A percentile compares a stretch with the other conserved stretches of the same genome.
Conservation (phyloP, 169 alveolate species). For the Plasmodium ovale region DNA sequence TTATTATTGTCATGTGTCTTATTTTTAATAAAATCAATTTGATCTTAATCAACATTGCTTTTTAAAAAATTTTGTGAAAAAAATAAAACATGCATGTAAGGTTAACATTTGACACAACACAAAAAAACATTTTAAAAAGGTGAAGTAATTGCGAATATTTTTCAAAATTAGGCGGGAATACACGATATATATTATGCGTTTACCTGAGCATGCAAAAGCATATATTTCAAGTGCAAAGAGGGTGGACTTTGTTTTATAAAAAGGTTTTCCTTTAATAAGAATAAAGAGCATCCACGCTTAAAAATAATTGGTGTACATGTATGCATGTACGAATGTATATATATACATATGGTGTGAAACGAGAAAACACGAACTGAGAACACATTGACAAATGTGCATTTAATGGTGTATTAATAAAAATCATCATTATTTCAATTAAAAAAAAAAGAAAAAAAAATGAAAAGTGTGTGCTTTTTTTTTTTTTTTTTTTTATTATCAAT, state of each 20-base stretch:
- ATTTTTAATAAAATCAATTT: conserved; percentile 1
- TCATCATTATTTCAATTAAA: neutral
- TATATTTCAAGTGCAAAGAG: too few relatives aligned
- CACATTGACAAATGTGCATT: neutral
- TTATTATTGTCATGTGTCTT: neutral
- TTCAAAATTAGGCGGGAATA: too few relatives aligned
- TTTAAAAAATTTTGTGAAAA: neutral
- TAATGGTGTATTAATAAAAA: neutral
- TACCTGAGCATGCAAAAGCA: too few relatives aligned
- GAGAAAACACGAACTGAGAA: too few relatives aligned
- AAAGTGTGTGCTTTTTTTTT: too few relatives aligned
- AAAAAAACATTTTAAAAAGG: neutral
- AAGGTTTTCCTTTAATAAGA: too few relatives aligned
- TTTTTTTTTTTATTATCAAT: too few relatives aligned
- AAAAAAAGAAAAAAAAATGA: neutral
- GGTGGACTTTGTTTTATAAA: too few relatives aligned
- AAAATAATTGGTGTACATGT: neutral
- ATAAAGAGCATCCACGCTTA: too few relatives aligned
- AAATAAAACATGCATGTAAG: neutral
- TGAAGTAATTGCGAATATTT: neutral
- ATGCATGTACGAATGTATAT: neutral
- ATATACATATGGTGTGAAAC: neutral
- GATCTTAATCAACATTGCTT: neutral
- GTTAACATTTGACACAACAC: neutral
- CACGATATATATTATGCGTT: too few relatives aligned